Evolutionary conservation across 148 eudicot genomes (phyloP).

Genomic region (Gaultheria prostrata): DNA sequence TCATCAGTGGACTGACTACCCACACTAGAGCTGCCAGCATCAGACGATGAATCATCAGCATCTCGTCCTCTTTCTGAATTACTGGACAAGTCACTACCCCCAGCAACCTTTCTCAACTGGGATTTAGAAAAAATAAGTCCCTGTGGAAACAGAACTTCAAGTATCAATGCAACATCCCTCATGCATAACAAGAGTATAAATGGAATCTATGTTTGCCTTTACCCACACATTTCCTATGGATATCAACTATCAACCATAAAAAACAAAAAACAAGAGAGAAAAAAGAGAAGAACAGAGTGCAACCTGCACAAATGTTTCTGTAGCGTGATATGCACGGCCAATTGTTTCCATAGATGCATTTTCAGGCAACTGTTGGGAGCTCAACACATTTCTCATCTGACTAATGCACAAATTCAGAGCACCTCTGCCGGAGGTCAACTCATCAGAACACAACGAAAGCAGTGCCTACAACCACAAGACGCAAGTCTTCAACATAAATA

Average conservation of each 20-base stretch:
- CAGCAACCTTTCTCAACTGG: constrained; percentile 72
- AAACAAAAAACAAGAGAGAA: not conserved
- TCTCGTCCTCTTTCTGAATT: constrained; percentile 67
- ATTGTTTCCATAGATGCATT: constrained; percentile 88
- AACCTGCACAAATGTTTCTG: constrained; percentile 96
- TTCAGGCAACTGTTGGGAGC: constrained; percentile 80
- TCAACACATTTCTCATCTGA: constrained; percentile 80
- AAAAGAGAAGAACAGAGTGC: not conserved
- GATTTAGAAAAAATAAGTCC: constrained; percentile 78
- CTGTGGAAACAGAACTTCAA: constrained; percentile 37
- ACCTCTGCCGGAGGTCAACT: constrained; percentile 73
- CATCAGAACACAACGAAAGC: constrained; percentile 86
- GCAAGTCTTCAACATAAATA: constrained; percentile 17
- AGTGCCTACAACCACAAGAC: constrained; percentile 57
- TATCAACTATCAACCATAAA: not conserved
- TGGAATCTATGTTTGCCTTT: not conserved
- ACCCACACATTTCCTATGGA: not conserved
- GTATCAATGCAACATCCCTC: constrained; percentile 2
- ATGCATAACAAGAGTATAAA: not conserved
- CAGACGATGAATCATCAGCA: constrained; percentile 82
- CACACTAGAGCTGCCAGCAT: constrained; percentile 83
- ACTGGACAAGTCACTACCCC: constrained; percentile 55
- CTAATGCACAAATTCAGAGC: constrained; percentile 82
- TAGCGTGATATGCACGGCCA: constrained; percentile 94
- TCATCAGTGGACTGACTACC: constrained; percentile 75